Evolutionary conservation across 805 yeast genomes (phyloP), one percentile per base, ranked within the genome.

Genomic region (Yarrowia sp.): DNA sequence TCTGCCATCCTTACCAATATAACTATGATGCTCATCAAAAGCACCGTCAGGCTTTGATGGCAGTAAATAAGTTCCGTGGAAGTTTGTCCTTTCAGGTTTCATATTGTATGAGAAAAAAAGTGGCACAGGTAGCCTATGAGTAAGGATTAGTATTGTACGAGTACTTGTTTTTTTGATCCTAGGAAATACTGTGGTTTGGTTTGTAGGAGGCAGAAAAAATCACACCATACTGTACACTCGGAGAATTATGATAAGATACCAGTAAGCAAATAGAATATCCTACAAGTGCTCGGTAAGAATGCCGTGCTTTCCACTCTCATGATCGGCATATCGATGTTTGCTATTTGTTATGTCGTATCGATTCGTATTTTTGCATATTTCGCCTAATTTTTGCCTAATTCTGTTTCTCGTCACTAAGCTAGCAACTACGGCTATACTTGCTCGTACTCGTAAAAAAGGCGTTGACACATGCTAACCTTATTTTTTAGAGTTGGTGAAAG

Each of bases 361-460:
- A 21, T 4, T 51, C 32, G 43, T 24, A 35, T 51, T 51, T 35
- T 51, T 51, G 59, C 59, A 32, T 19, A 32, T 30, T 30, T 46
- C 12, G 38, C 22, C 36, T 28, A 48, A 9, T 48, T 48, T 48
- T 30, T 30, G 35, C 17, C 52, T 46, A 28, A 30, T n/a, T 44
- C 26, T 44, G 51, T 10, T 22, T 26, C 16, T 26, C 6, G 24
- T 17, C 28, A 14, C 28, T 40, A 24, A 19, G 19, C 38, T 24
- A n/a, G 12, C 16, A 14, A 17, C 61, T 46, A 54, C 61, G 61
- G 61, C 61, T 54, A 54, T 54, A 36, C 46, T 38, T 54, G 46
- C 61, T 54, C 61, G 56, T 44, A 65, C 63, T 52, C 41, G 62
- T 30, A 35, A 35, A 43, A 40, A 41, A 48, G 19, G 38, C 62